These are phyloP conservation scores for Silene noctiflora DNA, from an alignment of 179 eudicot genomes.

Conservation along the genomic window DNA sequence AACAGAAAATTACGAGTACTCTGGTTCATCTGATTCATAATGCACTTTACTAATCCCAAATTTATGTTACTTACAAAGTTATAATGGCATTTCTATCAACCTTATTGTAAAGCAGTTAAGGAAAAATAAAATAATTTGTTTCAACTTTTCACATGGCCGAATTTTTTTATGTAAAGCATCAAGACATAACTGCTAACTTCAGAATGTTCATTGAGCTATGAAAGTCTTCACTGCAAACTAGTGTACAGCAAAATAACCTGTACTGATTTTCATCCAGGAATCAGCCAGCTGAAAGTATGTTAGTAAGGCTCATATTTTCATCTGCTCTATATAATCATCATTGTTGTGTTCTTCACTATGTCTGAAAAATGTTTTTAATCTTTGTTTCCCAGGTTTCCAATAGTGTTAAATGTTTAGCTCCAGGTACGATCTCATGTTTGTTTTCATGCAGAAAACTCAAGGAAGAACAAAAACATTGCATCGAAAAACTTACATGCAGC, in stretches of 20 bases:
- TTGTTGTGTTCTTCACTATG: not conserved
- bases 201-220: not conserved
- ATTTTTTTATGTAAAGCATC: not conserved
- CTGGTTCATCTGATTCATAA: not conserved
- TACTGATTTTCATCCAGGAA: not conserved
- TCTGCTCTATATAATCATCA: not conserved
- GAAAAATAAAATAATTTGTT: not conserved
- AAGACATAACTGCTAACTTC: not conserved
- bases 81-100: not conserved
- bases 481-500: constrained; percentile 78
- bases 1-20: not conserved
- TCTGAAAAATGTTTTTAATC: not conserved
- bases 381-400: not conserved
- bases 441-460: constrained; percentile 56
- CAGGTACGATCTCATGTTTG: not conserved
- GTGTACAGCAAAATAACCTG: not conserved
- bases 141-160: no score
- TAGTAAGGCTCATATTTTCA: not conserved
- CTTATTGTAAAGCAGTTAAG: no score
- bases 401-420: not conserved
- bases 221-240: not conserved
- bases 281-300: not conserved
- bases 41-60: not conserved
- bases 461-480: constrained; percentile 75
- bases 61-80: not conserved